Evolutionary conservation across 768 basidiomycete species (phyloP).

Genomic region (Agaricus bisporus): DNA sequence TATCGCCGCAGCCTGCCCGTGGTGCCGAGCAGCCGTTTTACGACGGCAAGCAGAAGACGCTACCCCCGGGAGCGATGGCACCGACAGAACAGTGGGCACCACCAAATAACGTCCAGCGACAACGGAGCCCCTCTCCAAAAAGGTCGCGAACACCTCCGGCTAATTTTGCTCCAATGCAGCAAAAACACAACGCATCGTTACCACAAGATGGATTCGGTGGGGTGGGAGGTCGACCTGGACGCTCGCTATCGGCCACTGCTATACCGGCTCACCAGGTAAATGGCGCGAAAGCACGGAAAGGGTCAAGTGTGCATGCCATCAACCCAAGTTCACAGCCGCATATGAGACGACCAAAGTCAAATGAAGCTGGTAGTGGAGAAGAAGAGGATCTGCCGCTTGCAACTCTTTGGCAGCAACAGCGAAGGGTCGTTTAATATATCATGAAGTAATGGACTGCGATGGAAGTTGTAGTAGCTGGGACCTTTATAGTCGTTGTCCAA

Average conservation of each 20-base stretch:
- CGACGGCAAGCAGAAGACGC: slow-evolving; percentile 30
- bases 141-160: slow-evolving; percentile 51
- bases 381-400: slow-evolving; percentile 82
- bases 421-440: slow-evolving; percentile 28
- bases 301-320: slow-evolving; percentile 57
- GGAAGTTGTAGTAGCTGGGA: not conserved
- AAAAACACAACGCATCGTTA: slow-evolving; percentile 15
- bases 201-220: slow-evolving; percentile 20
- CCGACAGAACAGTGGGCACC: slow-evolving; percentile 36
- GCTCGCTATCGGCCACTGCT: slow-evolving; percentile 70
- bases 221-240: slow-evolving; percentile 39
- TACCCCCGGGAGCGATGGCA: slow-evolving; percentile 60
- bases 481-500: not conserved
- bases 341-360: slow-evolving; percentile 24
- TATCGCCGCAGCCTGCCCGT: slow-evolving; percentile 24
- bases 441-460: slow-evolving; percentile 6
- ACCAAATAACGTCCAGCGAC: slow-evolving; percentile 17
- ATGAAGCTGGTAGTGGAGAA: slow-evolving; percentile 30
- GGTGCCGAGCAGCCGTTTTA: slow-evolving; percentile 33
- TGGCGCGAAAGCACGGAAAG: slow-evolving; percentile 54
- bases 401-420: slow-evolving; percentile 71
- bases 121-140: slow-evolving; percentile 20
- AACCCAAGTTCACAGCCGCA: slow-evolving; percentile 37
- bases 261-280: slow-evolving; percentile 31
- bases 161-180: slow-evolving; percentile 12